Base-by-base conservation (phyloP, 257 asterid species). In the Solanum gracilifrons region DNA sequence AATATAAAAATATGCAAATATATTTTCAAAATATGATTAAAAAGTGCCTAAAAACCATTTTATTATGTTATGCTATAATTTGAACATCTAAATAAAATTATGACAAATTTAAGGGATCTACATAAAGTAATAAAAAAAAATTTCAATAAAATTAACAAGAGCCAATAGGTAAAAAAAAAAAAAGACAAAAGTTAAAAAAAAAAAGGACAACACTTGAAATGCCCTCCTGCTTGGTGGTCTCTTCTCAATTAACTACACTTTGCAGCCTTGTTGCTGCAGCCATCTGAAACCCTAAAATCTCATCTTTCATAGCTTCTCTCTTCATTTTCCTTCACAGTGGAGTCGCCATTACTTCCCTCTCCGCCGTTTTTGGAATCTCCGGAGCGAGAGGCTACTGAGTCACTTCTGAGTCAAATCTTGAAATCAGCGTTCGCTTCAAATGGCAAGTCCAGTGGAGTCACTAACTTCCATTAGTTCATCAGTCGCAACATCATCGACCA, bases 401-500 rank as follows among this genome's bases (percentile, higher is more conserved):
- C 62, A 55, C n/a, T 5, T 25, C 76, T 31, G 4, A 55, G 60
- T 82, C 82, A 66, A 51, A 51, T 66, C 48, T 33, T 77, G 87
- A 62, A 60, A 11, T 69, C 74, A 69, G 36, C 33, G 8, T 72
- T 68, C 62, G 33, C 55, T 33, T 31, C 66, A 66, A 31, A 87
- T 87, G 86, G 86, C 90, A 69, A 90, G 87, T 90, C 95, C 94
- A 82, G 86, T 94, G 88, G 98, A 95, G 77, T 89, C 89, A 16
- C 91, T 96, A 71, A 85, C 84, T 86, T 90, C 95, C 82, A 60
- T 94, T 85, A 91, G 93, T 87, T 87, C 95, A 25, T 92, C 91
- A 58, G 79, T 95, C 86, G 86, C 95, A 3, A 95, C 98, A 48
- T 87, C 95, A 83, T 96, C 98, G 27, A 93, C 97, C 41, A 89